Percentiles rank a stretch among this genome's conserved stretches.
phyloP scores from a whole-genome alignment of 352 stramenopile genomes.

The Phytophthora pluvialis region DNA sequence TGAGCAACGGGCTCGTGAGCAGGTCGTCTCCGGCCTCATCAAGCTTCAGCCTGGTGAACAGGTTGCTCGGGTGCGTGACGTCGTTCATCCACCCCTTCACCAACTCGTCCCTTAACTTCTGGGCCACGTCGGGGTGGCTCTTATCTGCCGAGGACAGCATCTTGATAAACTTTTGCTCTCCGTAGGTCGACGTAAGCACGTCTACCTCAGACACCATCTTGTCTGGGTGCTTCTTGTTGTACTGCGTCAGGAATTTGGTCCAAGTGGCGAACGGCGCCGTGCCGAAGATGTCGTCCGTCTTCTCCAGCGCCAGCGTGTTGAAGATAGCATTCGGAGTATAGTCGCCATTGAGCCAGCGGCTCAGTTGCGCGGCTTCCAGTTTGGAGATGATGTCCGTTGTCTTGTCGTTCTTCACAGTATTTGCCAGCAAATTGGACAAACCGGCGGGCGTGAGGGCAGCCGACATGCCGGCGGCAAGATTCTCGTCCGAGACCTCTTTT shows the following conservation, averaged over 20 bases:
- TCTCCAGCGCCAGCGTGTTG: neutral
- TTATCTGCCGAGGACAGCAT: neutral
- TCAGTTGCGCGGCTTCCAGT: neutral
- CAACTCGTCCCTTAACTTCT: neutral
- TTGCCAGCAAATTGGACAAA: no score
- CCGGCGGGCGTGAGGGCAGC: neutral
- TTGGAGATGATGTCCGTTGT: neutral
- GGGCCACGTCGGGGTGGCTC: neutral
- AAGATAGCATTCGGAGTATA: neutral
- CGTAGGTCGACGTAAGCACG: neutral
- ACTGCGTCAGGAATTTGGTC: conserved; percentile 2
- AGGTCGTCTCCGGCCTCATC: conserved; percentile 6
- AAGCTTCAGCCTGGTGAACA: conserved; percentile 8
- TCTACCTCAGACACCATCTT: neutral
- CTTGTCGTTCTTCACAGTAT: neutral
- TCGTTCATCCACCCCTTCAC: neutral
- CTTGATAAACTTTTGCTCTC: neutral
- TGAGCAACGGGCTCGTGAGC: conserved; percentile 7
- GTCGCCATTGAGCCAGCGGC: neutral
- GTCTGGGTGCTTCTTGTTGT: conserved; percentile 1
- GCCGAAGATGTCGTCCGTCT: neutral
- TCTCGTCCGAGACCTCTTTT: neutral
- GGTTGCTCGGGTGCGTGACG: neutral
- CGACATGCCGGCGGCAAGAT: neutral
- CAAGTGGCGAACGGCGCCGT: neutral